Evolutionary conservation across 768 basidiomycete species (phyloP).

Genomic region (Trichaptum fuscoviolaceum): DNA sequence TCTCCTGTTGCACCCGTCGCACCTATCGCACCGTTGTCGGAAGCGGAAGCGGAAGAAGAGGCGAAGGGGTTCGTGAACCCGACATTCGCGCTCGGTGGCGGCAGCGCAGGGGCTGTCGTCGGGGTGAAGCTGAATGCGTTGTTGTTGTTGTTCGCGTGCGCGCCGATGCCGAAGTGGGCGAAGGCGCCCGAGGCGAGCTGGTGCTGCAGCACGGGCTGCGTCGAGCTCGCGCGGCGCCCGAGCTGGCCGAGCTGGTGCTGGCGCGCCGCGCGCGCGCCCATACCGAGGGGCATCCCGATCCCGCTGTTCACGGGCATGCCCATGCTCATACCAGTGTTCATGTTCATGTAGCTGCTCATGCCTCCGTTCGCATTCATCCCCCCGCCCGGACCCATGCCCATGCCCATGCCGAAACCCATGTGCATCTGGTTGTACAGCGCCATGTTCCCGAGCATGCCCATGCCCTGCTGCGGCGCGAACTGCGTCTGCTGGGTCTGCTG

Average conservation of each 20-base stretch:
- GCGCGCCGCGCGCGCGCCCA: constrained; percentile 30
- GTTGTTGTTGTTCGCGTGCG: not conserved
- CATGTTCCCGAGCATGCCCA: not conserved
- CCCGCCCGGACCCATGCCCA: too few relatives aligned
- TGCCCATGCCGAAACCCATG: not conserved
- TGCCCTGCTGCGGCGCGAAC: not conserved
- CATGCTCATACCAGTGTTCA: too few relatives aligned
- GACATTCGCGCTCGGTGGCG: not conserved
- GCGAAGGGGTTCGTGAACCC: not conserved
- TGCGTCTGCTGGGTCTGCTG: not conserved
- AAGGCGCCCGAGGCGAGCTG: not conserved
- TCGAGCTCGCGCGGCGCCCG: constrained; percentile 43
- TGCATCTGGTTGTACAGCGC: not conserved
- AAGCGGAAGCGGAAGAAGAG: too few relatives aligned
- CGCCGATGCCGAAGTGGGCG: not conserved
- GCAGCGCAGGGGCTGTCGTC: not conserved
- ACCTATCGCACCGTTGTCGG: too few relatives aligned
- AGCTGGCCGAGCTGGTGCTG: constrained; percentile 29
- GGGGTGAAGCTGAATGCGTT: not conserved
- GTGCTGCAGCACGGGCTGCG: constrained; percentile 27
- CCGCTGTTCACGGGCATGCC: too few relatives aligned
- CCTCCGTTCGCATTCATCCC: too few relatives aligned
- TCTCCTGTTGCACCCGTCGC: too few relatives aligned
- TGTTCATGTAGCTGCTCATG: too few relatives aligned
- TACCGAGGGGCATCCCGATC: not conserved